Base-by-base conservation (phyloP, 768 basidiomycete species). In the Mycena haematopus region DNA sequence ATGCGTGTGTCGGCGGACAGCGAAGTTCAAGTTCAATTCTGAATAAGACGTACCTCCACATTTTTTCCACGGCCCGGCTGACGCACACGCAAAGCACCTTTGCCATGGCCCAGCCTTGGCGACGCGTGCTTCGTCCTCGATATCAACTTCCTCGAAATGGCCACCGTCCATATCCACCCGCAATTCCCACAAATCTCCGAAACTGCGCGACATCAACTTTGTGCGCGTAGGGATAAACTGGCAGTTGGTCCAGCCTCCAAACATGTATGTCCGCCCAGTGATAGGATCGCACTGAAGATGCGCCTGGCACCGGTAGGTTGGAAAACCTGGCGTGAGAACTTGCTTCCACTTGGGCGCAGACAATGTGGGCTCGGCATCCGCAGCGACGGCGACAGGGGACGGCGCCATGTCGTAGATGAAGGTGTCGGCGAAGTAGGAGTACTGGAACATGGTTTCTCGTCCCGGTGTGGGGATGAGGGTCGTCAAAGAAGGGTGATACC, bases 361-460 rank as follows among this genome's bases (percentile, higher is more conserved):
- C 3, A 38, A 36, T 7, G 60, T 61, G 13, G 60, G 60, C 45
- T 53, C 44, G 27, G 15, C 15, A 13, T 13, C 36, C 19, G 40
- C 6, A n/a, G 4, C 7, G 1, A 27, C 19, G 1, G 31, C 2
- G 24, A 25, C 9, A 22, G 29, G 35, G 19, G 33, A 13, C 22
- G 60, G 33, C 9, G 46, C 21, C n/a, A 71, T 69, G 51, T 68
- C 69, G 66, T 65, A 72, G 33, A 79, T 68, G 71, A 78, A 81
- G 0, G 80, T 80, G 59, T 81, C 79, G 24, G 76, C 76, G 58
- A 72, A 79, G 69, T 80, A 82, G 21, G 75, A 72, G 67, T 72
- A 80, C 5, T 65, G 51, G 69, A 75, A 79, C 15, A 52, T 60
- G 33, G 6, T 9, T 1, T 13, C 29, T 44, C 40, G 46, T 1